Evolutionary conservation across 495 filamentous ascomycete genomes (phyloP).

Genomic region (Schizothecium vesticola): DNA sequence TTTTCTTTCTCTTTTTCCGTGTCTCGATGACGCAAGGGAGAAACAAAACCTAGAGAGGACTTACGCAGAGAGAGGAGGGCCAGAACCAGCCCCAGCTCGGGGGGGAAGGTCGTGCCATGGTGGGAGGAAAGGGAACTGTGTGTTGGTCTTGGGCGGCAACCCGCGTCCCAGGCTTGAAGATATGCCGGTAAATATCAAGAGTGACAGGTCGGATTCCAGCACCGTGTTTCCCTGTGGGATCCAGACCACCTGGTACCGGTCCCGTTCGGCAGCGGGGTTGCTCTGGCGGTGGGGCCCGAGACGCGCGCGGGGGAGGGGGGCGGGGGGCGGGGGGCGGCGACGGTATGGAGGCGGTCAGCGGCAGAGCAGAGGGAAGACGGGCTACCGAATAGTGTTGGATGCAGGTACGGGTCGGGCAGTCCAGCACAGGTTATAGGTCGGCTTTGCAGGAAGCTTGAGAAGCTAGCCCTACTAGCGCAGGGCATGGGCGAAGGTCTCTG

Average conservation of each 20-base stretch:
- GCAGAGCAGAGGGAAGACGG: neutral
- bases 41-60: neutral
- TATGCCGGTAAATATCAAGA: neutral
- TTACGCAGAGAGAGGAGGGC: conserved; percentile 22
- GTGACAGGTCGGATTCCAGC: neutral
- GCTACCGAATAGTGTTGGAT: neutral
- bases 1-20: neutral
- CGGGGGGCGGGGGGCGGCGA: neutral
- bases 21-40: neutral
- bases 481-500: neutral
- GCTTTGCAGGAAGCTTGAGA: neutral
- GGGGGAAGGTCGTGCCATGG: neutral
- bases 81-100: conserved; percentile 9
- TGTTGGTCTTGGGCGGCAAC: neutral
- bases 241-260: neutral
- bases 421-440: neutral
- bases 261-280: neutral
- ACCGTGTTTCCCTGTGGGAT: neutral
- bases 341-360: neutral
- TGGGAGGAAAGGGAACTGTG: neutral
- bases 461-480: neutral
- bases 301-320: neutral
- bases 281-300: neutral
- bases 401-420: neutral
- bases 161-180: neutral